Evolutionary conservation across 176 grass and related monocot species (phyloP).

Genomic region (Zea mays): Zm-B73-REFERENCE-NAM-5.0 NC_050103.1:176328501-176329000

Average conservation of each 20-base stretch:
- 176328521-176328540: not conserved
- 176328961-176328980: conserved; percentile 76
- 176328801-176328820: conserved; percentile 80
- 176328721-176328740: conserved; percentile 40
- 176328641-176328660: conserved; percentile 48
- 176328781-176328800: conserved; percentile 40
- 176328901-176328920: not conserved
- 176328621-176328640: conserved; percentile 22
- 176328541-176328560: not conserved
- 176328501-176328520: not conserved
- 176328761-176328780: not conserved
- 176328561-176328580: not conserved
- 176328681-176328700: conserved; percentile 29
- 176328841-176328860: conserved; percentile 61
- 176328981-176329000: conserved; percentile 76
- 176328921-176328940: not conserved
- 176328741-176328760: conserved; percentile 19
- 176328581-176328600: conserved; percentile 26
- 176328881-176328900: conserved; percentile 29
- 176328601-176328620: conserved; percentile 23
- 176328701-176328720: conserved; percentile 37
- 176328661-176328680: not conserved
- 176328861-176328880: not conserved
- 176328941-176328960: conserved; percentile 77
- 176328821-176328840: conserved; percentile 97